Evolutionary conservation across 2,329 filamentous ascomycete genomes (phyloP), one percentile per base, ranked within the genome.

Genomic region (Didymella glomerata): DNA sequence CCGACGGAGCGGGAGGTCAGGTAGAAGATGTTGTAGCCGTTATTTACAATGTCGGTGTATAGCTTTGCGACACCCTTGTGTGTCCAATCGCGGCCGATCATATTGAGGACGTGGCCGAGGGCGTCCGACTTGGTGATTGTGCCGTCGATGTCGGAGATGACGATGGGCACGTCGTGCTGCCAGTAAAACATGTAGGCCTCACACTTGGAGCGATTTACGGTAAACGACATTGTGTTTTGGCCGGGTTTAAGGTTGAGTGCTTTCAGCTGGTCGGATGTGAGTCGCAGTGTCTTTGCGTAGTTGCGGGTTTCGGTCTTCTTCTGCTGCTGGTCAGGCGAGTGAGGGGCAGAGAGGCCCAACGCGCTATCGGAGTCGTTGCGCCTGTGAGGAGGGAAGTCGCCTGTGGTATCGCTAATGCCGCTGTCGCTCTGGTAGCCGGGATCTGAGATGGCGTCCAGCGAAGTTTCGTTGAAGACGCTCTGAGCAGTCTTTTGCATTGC

Each of bases 11-110:
- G 89, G 75, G 91, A 96, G 0, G 95, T 99, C 45, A 99, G 85
- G 75, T 99, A 99, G 86, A 99, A 93, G 73, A 99, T 96, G 77
- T 99, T 98, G 83, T 98, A 99, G 7, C 95, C 95, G 71, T 99
- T 99, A 69, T 90, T 88, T 1, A 89, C 88, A 67, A 99, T 99
- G 68, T 99, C 96, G 48, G 91, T 95, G 79, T 98, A 99, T 9
- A 99, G 84, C 80, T 99, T 99, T 22, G 95, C 96, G 24, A 99
- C 94, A 36, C 95, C 95, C 16, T 93, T 86, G 76, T 99, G 95
- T 3, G 95, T 99, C 95, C 95, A 99, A 78, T 99, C 95, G 47
- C 95, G 89, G 41, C 95, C 95, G 65, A 99, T 94, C 87, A 95
- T 95, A 81, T 94, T 98, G 53, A 98, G 80, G 42, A 99, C 92